Evolutionary conservation across 257 asterid genomes (phyloP).

Genomic region (Gynochthodes officinalis): DNA sequence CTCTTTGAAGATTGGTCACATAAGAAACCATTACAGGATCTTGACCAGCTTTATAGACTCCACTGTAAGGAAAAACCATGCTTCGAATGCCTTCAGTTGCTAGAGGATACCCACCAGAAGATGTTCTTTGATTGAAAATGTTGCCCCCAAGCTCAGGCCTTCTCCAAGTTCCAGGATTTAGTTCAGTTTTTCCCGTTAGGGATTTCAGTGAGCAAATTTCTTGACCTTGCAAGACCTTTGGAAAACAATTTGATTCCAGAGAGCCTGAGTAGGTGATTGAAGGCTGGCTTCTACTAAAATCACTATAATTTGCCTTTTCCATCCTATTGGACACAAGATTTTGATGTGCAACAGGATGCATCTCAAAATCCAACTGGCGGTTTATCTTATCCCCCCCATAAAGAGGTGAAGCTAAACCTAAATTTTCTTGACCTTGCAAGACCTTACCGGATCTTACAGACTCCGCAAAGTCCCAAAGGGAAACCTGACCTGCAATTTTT

Average conservation of each 20-base stretch:
- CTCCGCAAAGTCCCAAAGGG: conserved; percentile 90
- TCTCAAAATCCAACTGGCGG: conserved; percentile 63
- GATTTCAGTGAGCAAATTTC: conserved; percentile 87
- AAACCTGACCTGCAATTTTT: conserved; percentile 51
- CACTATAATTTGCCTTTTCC: conserved; percentile 46
- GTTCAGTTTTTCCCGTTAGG: conserved; percentile 56
- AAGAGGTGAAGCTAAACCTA: conserved; percentile 61
- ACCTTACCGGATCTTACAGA: conserved; percentile 91
- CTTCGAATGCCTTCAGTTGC: conserved; percentile 86
- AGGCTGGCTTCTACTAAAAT: conserved; percentile 53
- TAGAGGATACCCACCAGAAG: conserved; percentile 64
- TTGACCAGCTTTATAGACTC: conserved; percentile 47
- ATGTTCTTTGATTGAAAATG: conserved; percentile 42
- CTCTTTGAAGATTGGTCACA: conserved; percentile 44
- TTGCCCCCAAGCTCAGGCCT: conserved; percentile 51
- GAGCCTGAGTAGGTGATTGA: conserved; percentile 71
- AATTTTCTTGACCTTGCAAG: conserved; percentile 99
- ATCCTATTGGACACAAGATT: conserved; percentile 43
- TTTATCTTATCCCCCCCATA: conserved; percentile 57
- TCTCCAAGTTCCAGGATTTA: conserved; percentile 51
- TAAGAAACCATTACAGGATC: conserved; percentile 49
- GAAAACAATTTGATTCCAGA: conserved; percentile 87
- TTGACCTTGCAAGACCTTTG: conserved; percentile 99
- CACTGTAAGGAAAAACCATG: conserved; percentile 48
- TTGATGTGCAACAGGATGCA: conserved; percentile 41